phyloP scores from a whole-genome alignment of 345 rosid genomes.

The Populus tremula region DNA sequence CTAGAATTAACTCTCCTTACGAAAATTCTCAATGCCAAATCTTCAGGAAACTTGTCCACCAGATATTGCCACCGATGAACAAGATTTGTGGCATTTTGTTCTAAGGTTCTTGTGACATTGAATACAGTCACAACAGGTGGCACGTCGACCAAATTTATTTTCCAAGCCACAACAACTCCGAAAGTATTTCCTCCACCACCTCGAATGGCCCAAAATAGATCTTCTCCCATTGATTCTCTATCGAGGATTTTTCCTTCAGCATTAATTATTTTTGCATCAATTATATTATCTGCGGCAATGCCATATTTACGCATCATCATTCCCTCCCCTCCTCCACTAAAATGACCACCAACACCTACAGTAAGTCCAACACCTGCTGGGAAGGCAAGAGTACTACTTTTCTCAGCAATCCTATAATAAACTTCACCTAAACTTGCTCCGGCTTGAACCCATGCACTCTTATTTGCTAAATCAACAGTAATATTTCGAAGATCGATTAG shows the following conservation, averaged over 20 bases:
- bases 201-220: not conserved
- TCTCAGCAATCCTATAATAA: not conserved
- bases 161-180: not conserved
- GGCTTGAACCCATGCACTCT: not conserved
- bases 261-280: not conserved
- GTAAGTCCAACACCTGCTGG: not conserved
- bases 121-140: constrained; percentile 10
- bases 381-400: not conserved
- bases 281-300: not conserved
- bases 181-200: not conserved
- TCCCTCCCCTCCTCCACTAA: not conserved
- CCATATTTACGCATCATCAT: not conserved
- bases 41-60: not conserved
- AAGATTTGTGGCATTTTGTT: constrained; percentile 1
- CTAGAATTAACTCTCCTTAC: not conserved
- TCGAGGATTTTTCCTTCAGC: not conserved
- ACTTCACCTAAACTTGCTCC: not conserved
- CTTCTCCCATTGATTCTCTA: not conserved
- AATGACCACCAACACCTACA: not conserved
- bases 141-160: not conserved
- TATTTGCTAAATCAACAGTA: not conserved
- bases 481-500: too few species aligned
- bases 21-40: not conserved
- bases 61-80: constrained; percentile 16
- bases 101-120: not conserved